Evolutionary conservation across 345 rosid species (phyloP), one percentile per base, ranked within the genome.

Genomic region (Carallia pectinifolia): DNA sequence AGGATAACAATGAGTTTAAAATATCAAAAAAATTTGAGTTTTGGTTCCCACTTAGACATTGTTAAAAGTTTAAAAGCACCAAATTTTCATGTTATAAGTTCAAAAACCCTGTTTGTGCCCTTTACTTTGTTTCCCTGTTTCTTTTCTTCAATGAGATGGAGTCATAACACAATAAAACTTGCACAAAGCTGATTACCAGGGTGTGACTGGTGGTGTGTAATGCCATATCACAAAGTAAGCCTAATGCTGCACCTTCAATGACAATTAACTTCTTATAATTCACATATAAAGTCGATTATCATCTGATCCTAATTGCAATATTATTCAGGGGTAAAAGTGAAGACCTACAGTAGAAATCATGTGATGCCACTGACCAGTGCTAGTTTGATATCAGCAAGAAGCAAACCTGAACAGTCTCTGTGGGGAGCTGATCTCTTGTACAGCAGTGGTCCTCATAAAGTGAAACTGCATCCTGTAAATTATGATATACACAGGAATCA

Each of bases 401-500:
- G 34, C 77, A 70, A 67, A 91, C 98, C 96, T 91, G 96, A 60
- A 82, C 65, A 4, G 96, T 91, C 85, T 87, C 86, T 5, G 87
- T 86, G n/a, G 98, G 98, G 55, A 91, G 81, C 76, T 87, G 91
- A 72, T 89, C 87, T 80, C 88, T 86, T 37, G 83, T 74, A 54
- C 96, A 94, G 60, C 79, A 77, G 72, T 91, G 95, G 76, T 91
- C 96, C 84, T 83, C 82, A 40, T 80, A 89, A 59, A 94, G 85
- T 4, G 96, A 94, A 36, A 87, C 80, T 6, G 47, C 70, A 71
- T 68, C 90, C 34, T 56, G n/a, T 63, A 87, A 80, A 78, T 91
- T 89, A 76, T 91, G 98, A 83, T 86, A 87, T 68, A 80, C 10
- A 76, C 98, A 94, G 1, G 74, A 73, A 76, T 91, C 90, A 74